Evolutionary conservation across 805 yeast genomes (phyloP), one percentile per base, ranked within the genome.

Genomic region (Komagataella ulmi): DNA sequence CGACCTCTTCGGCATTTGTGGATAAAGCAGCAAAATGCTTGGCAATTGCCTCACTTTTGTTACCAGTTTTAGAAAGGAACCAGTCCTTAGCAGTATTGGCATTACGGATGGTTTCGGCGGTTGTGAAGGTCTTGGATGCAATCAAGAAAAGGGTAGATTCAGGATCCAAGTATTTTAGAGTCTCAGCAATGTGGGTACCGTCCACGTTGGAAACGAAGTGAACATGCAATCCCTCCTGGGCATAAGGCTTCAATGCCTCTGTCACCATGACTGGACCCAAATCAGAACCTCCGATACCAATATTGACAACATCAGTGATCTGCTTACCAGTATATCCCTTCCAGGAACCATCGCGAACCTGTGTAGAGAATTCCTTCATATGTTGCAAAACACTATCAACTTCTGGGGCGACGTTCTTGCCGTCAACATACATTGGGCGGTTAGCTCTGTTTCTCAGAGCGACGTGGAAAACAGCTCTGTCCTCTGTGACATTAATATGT

Each of bases 221-320:
- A 50, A 81, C 95, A 57, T 75, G 70, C 61, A 93, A 75, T 57
- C 83, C 77, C 54, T 81, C 83, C 60, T 85, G 78, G 55, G 85
- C 72, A 71, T 91, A 93, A 59, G 87, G 84, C 76, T 91, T 93
- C 66, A 93, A 79, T 46, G 99, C 97, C 75, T 93, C 98, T 56
- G 97, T 88, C 61, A 93, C 98, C 99, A 93, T 93, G 51, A 93
- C 98, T 48, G 99, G 99, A 62, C 99, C 99, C 62, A 93, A 79
- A 71, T 93, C 99, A 24, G 97, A 89, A 61, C 99, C 99, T 67
- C 99, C 99, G 66, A 93, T 93, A 71, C 99, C 99, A 62, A 93
- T 88, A 79, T 93, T 93, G 64, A 93, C 98, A 53, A 93, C 82
- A 64, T 88, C 95, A 61, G 93, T 86, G 72, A 93, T 91, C 61